Conservation (phyloP, 2,329 filamentous ascomycete species). For the Pestalotiopsis sp. region DNA sequence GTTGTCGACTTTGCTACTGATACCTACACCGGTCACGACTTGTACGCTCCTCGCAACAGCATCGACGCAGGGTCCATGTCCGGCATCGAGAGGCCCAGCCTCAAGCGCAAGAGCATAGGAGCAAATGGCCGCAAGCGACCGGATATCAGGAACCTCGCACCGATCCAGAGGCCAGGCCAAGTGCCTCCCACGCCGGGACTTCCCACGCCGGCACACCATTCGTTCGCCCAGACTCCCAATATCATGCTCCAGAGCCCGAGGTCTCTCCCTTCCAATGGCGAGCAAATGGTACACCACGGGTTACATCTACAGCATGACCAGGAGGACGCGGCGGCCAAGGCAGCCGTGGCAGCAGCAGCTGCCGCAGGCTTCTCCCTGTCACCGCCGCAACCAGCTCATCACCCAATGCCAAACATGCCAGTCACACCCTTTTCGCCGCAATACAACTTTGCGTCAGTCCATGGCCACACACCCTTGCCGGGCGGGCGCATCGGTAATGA, state of each 20-base stretch:
- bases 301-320: constrained; percentile 24
- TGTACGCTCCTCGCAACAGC: constrained; percentile 45
- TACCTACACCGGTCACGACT: constrained; percentile 51
- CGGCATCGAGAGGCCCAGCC: constrained; percentile 36
- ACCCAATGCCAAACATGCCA: constrained; percentile 31
- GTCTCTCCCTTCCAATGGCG: constrained; percentile 37
- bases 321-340: constrained; percentile 36
- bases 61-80: constrained; percentile 7
- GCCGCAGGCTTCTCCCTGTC: constrained; percentile 39
- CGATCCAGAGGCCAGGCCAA: constrained; percentile 35
- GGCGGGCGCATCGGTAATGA: constrained; percentile 22
- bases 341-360: constrained; percentile 36
- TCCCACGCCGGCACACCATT: constrained; percentile 36
- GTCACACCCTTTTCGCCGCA: constrained; percentile 43
- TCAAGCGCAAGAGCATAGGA: constrained; percentile 53
- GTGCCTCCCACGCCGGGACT: constrained; percentile 30
- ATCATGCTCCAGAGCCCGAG: constrained; percentile 42
- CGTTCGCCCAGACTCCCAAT: constrained; percentile 42
- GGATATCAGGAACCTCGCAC: constrained; percentile 38
- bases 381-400: constrained; percentile 29
- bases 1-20: constrained; percentile 63
- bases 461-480: constrained; percentile 23
- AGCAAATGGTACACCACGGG: constrained; percentile 27
- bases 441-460: constrained; percentile 43
- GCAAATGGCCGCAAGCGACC: constrained; percentile 41